These are phyloP conservation scores for Neurospora sp. DNA, from an alignment of 495 filamentous ascomycete species.

Conservation along the genomic window DNA sequence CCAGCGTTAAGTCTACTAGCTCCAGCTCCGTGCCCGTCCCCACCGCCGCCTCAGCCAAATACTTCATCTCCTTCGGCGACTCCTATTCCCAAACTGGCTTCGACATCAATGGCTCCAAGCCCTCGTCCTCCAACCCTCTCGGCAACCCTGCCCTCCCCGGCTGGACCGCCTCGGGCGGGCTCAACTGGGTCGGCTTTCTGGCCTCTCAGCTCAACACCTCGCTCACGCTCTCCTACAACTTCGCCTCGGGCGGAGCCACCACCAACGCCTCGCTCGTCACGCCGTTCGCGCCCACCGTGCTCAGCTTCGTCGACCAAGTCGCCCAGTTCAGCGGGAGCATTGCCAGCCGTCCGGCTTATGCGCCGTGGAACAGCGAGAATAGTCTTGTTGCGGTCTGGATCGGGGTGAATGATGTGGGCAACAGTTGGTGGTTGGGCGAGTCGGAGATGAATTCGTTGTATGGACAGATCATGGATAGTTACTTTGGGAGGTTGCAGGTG, in stretches of 20 bases:
- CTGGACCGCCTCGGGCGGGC: conserved; percentile 47
- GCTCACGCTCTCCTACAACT: conserved; percentile 51
- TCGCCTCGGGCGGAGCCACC: conserved; percentile 61
- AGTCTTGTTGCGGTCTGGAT: conserved; percentile 64
- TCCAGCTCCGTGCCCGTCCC: neutral
- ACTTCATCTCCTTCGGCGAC: conserved; percentile 36
- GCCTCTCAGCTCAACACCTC: conserved; percentile 52
- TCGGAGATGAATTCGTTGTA: conserved; percentile 32
- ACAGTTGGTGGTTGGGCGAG: conserved; percentile 44
- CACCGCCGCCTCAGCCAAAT: conserved; percentile 10
- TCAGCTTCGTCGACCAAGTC: conserved; percentile 51
- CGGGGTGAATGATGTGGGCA: conserved; percentile 72
- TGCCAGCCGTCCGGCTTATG: conserved; percentile 21
- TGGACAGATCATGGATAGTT: conserved; percentile 45
- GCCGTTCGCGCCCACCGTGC: conserved; percentile 35
- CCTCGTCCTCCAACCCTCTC: conserved; percentile 55
- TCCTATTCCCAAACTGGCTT: conserved; percentile 52
- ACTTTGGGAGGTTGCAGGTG: conserved; percentile 43
- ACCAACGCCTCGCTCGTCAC: conserved; percentile 50
- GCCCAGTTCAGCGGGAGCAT: conserved; percentile 33
- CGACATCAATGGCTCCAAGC: conserved; percentile 48
- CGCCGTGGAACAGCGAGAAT: conserved; percentile 51
- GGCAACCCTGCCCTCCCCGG: conserved; percentile 64
- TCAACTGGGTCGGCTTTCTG: conserved; percentile 62
- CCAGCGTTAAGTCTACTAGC: neutral